Base-by-base conservation (phyloP, 1,139 yeast genomes). In the Blastobotrys apis region DNA sequence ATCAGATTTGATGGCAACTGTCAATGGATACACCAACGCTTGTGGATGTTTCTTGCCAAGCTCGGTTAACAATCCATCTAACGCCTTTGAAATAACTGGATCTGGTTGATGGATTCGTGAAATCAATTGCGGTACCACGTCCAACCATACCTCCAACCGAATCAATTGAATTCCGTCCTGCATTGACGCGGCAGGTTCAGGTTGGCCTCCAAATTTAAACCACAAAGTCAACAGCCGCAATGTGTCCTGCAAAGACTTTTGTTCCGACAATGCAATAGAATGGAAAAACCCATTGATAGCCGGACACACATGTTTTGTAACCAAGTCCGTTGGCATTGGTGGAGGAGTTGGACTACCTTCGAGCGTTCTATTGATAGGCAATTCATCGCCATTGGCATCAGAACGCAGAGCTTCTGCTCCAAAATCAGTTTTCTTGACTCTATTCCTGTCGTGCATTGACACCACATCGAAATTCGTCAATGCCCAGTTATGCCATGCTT, bases 401-500 rank as follows among this genome's bases (percentile, higher is more conserved):
- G n/a, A n/a, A n/a, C n/a, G n/a, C n/a, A n/a, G n/a, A n/a, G n/a
- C n/a, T n/a, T n/a, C n/a, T n/a, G n/a, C n/a, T n/a, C n/a, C n/a
- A n/a, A n/a, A n/a, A 71, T n/a, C n/a, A n/a, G n/a, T n/a, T n/a
- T n/a, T n/a, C n/a, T n/a, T n/a, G n/a, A n/a, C n/a, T n/a, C n/a
- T 62, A 30, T 53, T 46, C 25, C 52, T 47, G 41, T 67, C 70
- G 29, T 56, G 72, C 42, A 83, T 72, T 0, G 96, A 84, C 22
- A 92, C 85, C 1, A 90, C 97, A 60, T 90, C 97, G 62, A 88
- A 94, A 63, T 94, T 94, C 0, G 98, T 97, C 57, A 94, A 70
- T 0, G 98, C 98, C 99, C 99, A 94, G 60, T 88, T 90, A 60
- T 94, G 99, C 98, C 98, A 94, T 19, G 98, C 98, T 58, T 94